Percentiles rank a stretch among this genome's conserved stretches.
Evolutionary conservation across 1,139 yeast species (phyloP).

Genomic region (Tardiomyces digboiensis): DNA sequence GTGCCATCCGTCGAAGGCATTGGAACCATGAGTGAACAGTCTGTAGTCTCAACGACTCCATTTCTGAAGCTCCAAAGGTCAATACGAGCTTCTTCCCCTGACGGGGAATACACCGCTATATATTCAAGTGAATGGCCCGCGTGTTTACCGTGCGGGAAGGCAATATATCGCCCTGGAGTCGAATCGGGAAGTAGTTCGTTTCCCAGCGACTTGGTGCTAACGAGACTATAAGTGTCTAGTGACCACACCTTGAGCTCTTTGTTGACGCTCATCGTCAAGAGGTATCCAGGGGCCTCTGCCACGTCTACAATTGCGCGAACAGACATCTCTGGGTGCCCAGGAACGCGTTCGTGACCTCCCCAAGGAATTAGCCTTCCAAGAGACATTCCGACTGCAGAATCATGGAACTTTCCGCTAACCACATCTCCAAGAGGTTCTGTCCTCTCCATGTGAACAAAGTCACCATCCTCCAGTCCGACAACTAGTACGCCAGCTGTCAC

Average conservation of each 20-base stretch:
- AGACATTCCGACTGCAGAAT: conserved; percentile 12
- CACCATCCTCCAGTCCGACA: conserved; percentile 60
- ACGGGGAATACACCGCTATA: not conserved
- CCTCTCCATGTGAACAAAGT: conserved; percentile 43
- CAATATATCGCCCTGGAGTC: not conserved
- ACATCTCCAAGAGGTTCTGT: conserved; percentile 17
- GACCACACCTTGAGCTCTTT: conserved; percentile 23
- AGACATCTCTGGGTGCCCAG: conserved; percentile 22
- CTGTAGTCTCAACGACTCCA: not conserved
- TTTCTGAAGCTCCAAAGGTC: not conserved
- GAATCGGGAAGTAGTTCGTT: not conserved
- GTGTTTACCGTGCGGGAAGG: not conserved
- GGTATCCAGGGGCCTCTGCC: conserved; percentile 8
- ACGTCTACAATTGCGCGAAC: conserved; percentile 18
- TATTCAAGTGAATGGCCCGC: not conserved
- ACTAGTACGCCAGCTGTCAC: conserved; percentile 36
- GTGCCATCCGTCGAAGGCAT: not conserved
- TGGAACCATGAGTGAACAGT: not conserved
- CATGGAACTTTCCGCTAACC: conserved; percentile 13
- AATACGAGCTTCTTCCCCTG: not conserved
- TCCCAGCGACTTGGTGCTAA: not conserved
- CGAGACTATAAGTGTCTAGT: conserved; percentile 7
- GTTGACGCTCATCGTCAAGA: conserved; percentile 21
- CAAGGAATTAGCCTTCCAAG: conserved; percentile 12
- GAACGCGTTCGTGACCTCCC: conserved; percentile 19